Percentiles rank a stretch among this genome's conserved stretches.
Conservation (phyloP, 352 stramenopile species). For the Phytophthora constricta region DNA sequence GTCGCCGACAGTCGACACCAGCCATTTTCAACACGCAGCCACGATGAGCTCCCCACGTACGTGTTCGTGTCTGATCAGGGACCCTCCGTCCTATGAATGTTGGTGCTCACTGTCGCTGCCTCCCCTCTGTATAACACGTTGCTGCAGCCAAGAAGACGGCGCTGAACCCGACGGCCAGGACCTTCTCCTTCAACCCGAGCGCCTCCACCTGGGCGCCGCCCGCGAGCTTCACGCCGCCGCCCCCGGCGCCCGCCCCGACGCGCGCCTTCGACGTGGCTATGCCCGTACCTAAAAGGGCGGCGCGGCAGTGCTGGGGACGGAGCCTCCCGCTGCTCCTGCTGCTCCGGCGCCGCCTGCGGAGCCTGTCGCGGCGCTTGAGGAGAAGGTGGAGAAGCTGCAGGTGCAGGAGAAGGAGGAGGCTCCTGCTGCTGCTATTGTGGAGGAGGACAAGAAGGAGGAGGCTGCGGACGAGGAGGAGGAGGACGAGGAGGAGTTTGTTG, state of each 20-base stretch:
- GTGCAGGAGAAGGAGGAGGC: slow-evolving; percentile 26
- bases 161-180: slow-evolving; percentile 67
- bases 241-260: slow-evolving; percentile 45
- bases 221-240: slow-evolving; percentile 45
- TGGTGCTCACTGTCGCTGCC: no score
- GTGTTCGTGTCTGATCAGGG: not conserved
- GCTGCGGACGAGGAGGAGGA: slow-evolving; percentile 35
- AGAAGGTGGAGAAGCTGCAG: slow-evolving; percentile 39
- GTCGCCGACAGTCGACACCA: no score
- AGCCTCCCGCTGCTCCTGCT: slow-evolving; percentile 21
- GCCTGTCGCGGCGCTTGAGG: slow-evolving; percentile 39
- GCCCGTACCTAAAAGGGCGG: slow-evolving; percentile 77
- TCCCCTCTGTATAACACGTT: no score
- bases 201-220: slow-evolving; percentile 71
- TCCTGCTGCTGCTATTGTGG: slow-evolving; percentile 28
- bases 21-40: not conserved
- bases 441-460: slow-evolving; percentile 38
- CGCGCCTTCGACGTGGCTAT: slow-evolving; percentile 71
- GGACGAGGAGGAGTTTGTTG: slow-evolving; percentile 62
- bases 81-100: no score
- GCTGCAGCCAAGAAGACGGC: slow-evolving; percentile 59
- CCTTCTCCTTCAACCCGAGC: slow-evolving; percentile 83
- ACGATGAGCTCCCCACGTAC: no score
- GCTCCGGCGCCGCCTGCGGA: slow-evolving; percentile 28
- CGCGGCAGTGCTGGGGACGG: slow-evolving; percentile 42